Base-by-base conservation (phyloP, 2,329 filamentous ascomycete genomes). In the Byssochlamys sp. region DNA sequence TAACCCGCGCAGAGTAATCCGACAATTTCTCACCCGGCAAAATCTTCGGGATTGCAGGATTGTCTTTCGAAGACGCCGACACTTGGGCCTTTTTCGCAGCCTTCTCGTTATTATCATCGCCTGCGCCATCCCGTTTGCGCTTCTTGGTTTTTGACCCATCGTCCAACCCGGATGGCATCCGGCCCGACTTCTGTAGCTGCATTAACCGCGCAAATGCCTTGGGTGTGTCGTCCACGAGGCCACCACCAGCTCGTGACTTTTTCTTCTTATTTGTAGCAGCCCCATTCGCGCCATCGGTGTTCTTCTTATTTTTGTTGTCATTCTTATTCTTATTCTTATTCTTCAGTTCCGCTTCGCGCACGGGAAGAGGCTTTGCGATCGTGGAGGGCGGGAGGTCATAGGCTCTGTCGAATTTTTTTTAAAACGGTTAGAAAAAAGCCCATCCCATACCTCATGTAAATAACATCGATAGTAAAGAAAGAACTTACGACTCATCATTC, bases 141-240 rank as follows among this genome's bases (percentile, higher is more conserved):
- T 81, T 83, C 64, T 79, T 79, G 25, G 67, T 72, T 26, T 74
- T 74, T 31, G 65, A 62, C 35, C 73, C 73, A 10, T 78, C 26
- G 31, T 59, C 27, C 26, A 51, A 35, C 25, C 55, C 24, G 14
- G 39, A 45, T 9, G 39, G 39, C 39, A 45, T n/a, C 49, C 80
- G 9, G 80, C 72, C 59, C 79, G 82, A 53, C 48, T 26, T 29
- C 48, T 52, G 48, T 2, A 19, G 28, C 33, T 88, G 84, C 88
- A 97, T 94, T 61, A 97, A 76, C 11, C 91, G 85, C 60, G 84
- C 84, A 73, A 99, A 99, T 1, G 88, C 90, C 63, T 90, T 88
- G 0, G 94, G 94, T 1, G 89, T 91, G 74, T 97, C 94, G 70
- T 95, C 86, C 45, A 81, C 72, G 35, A 60, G 55, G 33, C 60